Evolutionary conservation across 75 land plant species (phyloP), one percentile per base, ranked within the genome.

Genomic region (Selaginella moellendorffii): DNA sequence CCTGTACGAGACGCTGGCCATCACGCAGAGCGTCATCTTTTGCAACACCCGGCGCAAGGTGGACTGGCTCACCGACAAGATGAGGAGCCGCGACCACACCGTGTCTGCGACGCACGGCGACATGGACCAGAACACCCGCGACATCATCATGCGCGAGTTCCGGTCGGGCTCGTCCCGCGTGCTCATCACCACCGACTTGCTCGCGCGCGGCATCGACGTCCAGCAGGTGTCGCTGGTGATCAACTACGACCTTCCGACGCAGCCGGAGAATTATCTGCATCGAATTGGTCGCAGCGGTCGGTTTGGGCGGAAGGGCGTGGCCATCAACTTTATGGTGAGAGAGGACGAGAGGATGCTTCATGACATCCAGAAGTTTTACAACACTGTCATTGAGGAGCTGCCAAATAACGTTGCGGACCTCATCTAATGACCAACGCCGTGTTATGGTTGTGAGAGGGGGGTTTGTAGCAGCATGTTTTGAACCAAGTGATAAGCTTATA

Each of bases 261-360:
- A 84, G 61, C 87, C 87, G 8, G 87, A 84, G 68, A 84, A 84
- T 69, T 84, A 84, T 69, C 82, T 84, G 5, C 87, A 84, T 52
- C 85, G 87, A 54, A 84, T 84, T 25, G 87, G 87, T 20, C 86
- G 86, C 52, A 79, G 86, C 74, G 85, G 85, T 22, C 75, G 85
- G 53, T 82, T 81, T 65, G 83, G 83, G 19, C 71, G 83, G 52
- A 81, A 81, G 66, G 83, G 83, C 62, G 83, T 81, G 19, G 76
- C 86, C n/a, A 83, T 83, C 67, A 79, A 79, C 29, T 79, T 79
- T 29, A 68, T 79, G 17, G 76, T 79, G 0, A 67, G 53, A 31
- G 81, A 77, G 63, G 81, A 79, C 62, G 81, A 76, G 52, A 72
- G 84, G 54, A 84, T 84, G 84, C n/a, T n/a, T n/a, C n/a, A n/a